Percentiles rank a stretch among this genome's conserved stretches.
phyloP scores from a whole-genome alignment of 2,329 filamentous ascomycete species.

The Ceratocystis papillata region DNA sequence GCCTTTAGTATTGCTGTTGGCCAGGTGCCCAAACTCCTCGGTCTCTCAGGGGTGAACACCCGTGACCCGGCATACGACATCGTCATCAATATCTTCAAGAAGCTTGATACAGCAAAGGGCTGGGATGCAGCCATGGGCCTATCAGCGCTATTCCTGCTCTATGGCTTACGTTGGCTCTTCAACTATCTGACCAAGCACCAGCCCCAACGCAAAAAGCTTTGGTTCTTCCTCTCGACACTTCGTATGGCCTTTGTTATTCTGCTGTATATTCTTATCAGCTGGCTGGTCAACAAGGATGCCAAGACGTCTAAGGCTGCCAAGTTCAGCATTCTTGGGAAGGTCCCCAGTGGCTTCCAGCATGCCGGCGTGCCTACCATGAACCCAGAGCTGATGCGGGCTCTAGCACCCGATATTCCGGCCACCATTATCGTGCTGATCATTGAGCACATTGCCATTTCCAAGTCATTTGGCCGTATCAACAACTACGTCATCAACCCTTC shows the following conservation, averaged over 20 bases:
- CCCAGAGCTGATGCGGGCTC: constrained; percentile 52
- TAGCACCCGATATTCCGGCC: constrained; percentile 64
- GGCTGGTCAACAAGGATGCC: constrained; percentile 53
- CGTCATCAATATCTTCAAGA: constrained; percentile 42
- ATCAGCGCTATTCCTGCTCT: constrained; percentile 56
- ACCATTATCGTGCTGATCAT: constrained; percentile 90
- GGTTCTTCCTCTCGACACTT: constrained; percentile 69
- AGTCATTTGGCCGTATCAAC: constrained; percentile 91
- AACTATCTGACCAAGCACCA: constrained; percentile 54
- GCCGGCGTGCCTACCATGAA: constrained; percentile 63
- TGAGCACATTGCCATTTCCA: constrained; percentile 93
- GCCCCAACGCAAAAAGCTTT: constrained; percentile 55
- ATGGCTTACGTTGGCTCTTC: constrained; percentile 53
- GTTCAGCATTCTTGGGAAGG: constrained; percentile 54
- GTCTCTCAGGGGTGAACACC: constrained; percentile 42
- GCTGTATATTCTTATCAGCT: constrained; percentile 68
- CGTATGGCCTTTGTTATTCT: constrained; percentile 72
- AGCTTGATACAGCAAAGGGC: constrained; percentile 37
- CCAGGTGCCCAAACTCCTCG: constrained; percentile 42
- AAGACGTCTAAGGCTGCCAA: constrained; percentile 40
- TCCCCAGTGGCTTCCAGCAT: constrained; percentile 62
- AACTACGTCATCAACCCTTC: constrained; percentile 94
- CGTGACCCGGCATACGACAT: constrained; percentile 39
- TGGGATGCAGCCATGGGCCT: constrained; percentile 66
- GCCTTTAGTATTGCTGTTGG: constrained; percentile 41